Conservation (phyloP, 1,284 basidiomycete species). For the Irpex rosettiformis region DNA sequence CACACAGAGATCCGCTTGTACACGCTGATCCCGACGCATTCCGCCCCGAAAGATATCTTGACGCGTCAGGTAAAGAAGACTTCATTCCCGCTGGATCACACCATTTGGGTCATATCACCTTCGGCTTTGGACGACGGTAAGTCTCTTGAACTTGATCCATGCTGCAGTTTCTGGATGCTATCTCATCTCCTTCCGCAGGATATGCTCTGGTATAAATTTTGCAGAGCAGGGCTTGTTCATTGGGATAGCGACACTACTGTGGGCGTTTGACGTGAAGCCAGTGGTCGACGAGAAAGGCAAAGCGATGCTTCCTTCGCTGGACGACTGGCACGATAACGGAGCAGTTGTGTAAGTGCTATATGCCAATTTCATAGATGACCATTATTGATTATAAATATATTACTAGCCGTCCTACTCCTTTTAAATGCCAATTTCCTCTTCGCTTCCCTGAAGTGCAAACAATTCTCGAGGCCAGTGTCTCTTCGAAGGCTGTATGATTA, state of each 20-base stretch:
- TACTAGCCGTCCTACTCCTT: background rate
- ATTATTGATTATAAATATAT: background rate
- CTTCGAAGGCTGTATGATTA: too few relatives aligned
- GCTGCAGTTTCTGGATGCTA: background rate
- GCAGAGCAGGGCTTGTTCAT: conserved; percentile 1
- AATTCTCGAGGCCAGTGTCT: background rate
- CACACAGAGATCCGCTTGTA: background rate
- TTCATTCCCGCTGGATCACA: background rate
- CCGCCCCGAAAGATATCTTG: background rate
- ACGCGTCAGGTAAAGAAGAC: background rate
- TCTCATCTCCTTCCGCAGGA: background rate
- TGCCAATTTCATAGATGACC: background rate
- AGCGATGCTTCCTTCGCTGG: background rate
- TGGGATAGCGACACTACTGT: background rate
- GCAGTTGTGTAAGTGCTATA: background rate
- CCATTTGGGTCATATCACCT: background rate
- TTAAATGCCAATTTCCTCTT: background rate
- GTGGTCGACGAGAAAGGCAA: background rate
- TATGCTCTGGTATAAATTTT: background rate
- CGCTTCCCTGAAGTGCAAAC: background rate
- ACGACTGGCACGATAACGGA: background rate
- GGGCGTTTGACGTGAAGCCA: background rate
- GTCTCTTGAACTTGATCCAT: background rate
- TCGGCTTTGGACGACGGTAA: background rate
- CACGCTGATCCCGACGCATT: background rate